Evolutionary conservation across 176 grass and related monocot genomes (phyloP).

Genomic region (Neostapfia colusana): DNA sequence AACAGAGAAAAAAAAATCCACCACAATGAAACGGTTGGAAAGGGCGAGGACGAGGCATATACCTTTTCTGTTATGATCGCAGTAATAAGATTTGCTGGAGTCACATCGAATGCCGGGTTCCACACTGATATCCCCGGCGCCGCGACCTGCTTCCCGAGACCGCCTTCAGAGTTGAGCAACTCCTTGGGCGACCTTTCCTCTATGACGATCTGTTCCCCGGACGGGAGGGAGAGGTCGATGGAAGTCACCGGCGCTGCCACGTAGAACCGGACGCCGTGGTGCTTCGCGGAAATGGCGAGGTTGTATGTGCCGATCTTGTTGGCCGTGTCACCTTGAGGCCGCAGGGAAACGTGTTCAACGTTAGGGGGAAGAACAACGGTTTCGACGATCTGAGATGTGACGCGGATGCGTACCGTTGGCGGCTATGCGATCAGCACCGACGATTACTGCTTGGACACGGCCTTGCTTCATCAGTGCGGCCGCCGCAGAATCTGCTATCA

Average conservation of each 20-base stretch:
- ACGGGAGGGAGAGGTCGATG: slow-evolving; percentile 73
- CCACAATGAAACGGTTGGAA: background rate
- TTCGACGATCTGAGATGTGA: background rate
- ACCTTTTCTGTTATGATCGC: slow-evolving; percentile 96
- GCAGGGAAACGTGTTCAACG: no score
- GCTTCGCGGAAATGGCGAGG: slow-evolving; percentile 70
- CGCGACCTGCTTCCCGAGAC: slow-evolving; percentile 85
- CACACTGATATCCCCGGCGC: slow-evolving; percentile 78
- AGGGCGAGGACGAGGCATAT: background rate
- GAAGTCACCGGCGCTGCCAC: slow-evolving; percentile 82
- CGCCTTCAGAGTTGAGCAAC: slow-evolving; percentile 86
- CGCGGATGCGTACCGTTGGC: slow-evolving; percentile 61
- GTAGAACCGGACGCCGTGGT: slow-evolving; percentile 83
- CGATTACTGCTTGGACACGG: slow-evolving; percentile 64
- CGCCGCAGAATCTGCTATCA: slow-evolving; percentile 91
- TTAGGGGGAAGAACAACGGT: slow-evolving; percentile 12
- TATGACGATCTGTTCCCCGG: slow-evolving; percentile 74
- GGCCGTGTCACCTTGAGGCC: slow-evolving; percentile 79
- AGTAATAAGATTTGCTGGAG: slow-evolving; percentile 80
- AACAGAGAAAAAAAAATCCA: background rate
- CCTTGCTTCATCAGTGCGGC: slow-evolving; percentile 83
- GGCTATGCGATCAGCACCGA: slow-evolving; percentile 84
- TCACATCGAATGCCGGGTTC: slow-evolving; percentile 97
- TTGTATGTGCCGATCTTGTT: slow-evolving; percentile 99
- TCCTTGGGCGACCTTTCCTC: slow-evolving; percentile 92